Conservation (phyloP, 768 basidiomycete genomes). For the Butyriboletus loyo region DNA sequence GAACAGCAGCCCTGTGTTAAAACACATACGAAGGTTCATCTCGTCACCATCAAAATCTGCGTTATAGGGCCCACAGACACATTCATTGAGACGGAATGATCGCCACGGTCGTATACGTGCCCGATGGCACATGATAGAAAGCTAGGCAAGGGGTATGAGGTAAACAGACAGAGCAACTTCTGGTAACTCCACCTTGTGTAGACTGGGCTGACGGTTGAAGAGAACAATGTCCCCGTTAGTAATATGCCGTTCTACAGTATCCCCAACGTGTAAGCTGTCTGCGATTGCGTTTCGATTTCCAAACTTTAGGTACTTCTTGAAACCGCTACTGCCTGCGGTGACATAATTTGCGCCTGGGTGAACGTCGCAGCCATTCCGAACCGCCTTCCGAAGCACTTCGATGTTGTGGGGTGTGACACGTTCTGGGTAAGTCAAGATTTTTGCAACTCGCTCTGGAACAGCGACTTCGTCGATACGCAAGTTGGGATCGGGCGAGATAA, state of each 20-base stretch:
- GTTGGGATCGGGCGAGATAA: conserved; percentile 99
- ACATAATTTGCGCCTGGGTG: conserved; percentile 98
- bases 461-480: conserved; percentile 98
- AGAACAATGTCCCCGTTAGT: conserved; percentile 94
- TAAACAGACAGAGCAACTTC: not conserved
- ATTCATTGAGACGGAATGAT: conserved; percentile 96
- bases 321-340: conserved; percentile 67
- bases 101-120: conserved; percentile 97
- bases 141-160: conserved; percentile 37
- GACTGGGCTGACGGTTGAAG: conserved; percentile 97
- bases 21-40: conserved; percentile 91
- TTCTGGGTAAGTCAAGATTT: conserved; percentile 94
- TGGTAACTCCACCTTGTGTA: conserved; percentile 71
- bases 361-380: conserved; percentile 83
- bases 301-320: conserved; percentile 89
- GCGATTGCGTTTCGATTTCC: conserved; percentile 80
- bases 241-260: conserved; percentile 92
- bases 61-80: conserved; percentile 98
- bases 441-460: conserved; percentile 92
- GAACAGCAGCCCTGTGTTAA: not conserved
- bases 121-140: conserved; percentile 99
- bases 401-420: conserved; percentile 92
- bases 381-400: conserved; percentile 64
- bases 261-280: conserved; percentile 79
- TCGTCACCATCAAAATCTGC: conserved; percentile 99